Evolutionary conservation across 192 early-diverging fungal genomes (phyloP), one percentile per base, ranked within the genome.

Genomic region (Backusella mclennaniae): DNA sequence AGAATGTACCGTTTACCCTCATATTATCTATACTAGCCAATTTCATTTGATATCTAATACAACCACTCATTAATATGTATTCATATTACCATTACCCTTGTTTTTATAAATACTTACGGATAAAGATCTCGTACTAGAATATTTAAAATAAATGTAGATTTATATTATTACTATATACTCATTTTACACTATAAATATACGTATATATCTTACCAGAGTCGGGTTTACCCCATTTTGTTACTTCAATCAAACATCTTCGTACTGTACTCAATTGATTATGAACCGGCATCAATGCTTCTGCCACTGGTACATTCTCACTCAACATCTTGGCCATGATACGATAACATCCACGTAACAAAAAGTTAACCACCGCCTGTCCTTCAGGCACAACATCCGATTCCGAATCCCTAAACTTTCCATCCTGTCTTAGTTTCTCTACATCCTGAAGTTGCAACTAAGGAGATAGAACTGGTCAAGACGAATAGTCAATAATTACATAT

Each of bases 41-140:
- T 74, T 95, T 95, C 88, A 97, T 90, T 84, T 96, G 94, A 84
- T 96, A 97, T 19, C 93, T 93, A 81, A 39, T 95, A 92, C 66
- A 96, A 76, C 59, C 95, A 93, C 36, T 88, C 87, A 26, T 39
- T 0, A 17, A 26, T 12, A 2, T 31, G 4, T 11, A 35, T 11
- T 15, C n/a, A 41, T 71, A 56, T 14, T 19, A 21, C 36, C 11
- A 6, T 35, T 11, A 5, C 19, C 17, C 1, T 23, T 41, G n/a
- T 56, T 5, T 73, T 11, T 72, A 19, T 44, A 11, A 14, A n/a
- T 36, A 68, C 67, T 68, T 35, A 68, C 38, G 46, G 67, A 44
- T 69, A 76, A 26, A 53, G 35, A 23, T 70, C 67, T 17, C 44
- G 19, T 8, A 49, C 42, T 36, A 29, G 26, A 4, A 17, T 38